Evolutionary conservation across 2,329 filamentous ascomycete genomes (phyloP).

Genomic region (Westerdykella ornata): DNA sequence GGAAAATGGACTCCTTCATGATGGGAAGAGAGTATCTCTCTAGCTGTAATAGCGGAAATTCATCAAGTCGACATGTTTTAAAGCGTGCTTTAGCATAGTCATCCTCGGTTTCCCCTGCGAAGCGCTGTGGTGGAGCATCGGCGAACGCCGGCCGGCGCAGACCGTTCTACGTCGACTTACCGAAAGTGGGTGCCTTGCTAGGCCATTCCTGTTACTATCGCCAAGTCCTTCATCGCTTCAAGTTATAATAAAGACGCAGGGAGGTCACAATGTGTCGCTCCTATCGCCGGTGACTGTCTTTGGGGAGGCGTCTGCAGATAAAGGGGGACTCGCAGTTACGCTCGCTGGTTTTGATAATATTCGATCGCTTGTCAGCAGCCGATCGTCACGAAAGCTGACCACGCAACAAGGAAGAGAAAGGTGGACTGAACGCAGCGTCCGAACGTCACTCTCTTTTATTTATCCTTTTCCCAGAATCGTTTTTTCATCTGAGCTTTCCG

Average conservation of each 20-base stretch:
- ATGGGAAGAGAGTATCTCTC: neutral
- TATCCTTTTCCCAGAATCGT: neutral
- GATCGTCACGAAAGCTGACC: too few relatives aligned
- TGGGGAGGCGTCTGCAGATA: slow-evolving; percentile 3
- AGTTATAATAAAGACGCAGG: slow-evolving; percentile 9
- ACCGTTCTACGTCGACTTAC: slow-evolving; percentile 6
- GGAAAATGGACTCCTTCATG: slow-evolving; percentile 1
- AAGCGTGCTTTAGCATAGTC: too few relatives aligned
- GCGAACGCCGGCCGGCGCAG: slow-evolving; percentile 13
- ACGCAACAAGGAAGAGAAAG: too few relatives aligned
- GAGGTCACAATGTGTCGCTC: slow-evolving; percentile 7
- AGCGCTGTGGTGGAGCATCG: slow-evolving; percentile 5
- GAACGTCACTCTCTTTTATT: too few relatives aligned
- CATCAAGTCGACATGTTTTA: neutral
- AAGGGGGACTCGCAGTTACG: slow-evolving; percentile 1
- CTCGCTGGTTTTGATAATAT: neutral
- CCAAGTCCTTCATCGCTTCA: slow-evolving; percentile 7
- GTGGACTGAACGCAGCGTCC: too few relatives aligned
- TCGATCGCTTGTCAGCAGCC: too few relatives aligned
- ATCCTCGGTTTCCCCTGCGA: slow-evolving; percentile 4
- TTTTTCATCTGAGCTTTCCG: neutral
- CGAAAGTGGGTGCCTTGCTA: slow-evolving; percentile 8
- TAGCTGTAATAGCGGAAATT: neutral
- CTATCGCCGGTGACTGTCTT: neutral
- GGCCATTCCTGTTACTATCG: slow-evolving; percentile 4